Conservation (phyloP, 2,329 filamentous ascomycete genomes). For the Clarireedia homoeocarpa region DNA sequence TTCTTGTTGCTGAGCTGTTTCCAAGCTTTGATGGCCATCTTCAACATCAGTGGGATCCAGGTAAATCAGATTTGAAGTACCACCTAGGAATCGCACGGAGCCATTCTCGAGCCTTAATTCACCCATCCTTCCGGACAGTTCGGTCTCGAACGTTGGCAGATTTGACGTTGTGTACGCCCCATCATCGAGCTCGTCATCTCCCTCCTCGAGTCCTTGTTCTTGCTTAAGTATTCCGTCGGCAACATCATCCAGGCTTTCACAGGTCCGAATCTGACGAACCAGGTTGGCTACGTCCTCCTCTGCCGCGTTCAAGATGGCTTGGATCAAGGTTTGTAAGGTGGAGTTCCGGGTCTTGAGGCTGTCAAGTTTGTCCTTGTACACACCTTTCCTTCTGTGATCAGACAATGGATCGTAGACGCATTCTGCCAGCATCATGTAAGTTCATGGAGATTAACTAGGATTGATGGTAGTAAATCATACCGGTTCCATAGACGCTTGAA, state of each 20-base stretch:
- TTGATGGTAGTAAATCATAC: constrained; percentile 16
- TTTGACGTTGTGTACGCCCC: constrained; percentile 34
- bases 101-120: constrained; percentile 83
- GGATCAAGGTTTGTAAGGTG: constrained; percentile 85
- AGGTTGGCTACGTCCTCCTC: constrained; percentile 79
- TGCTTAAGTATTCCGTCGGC: constrained; percentile 28
- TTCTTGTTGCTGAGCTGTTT: constrained; percentile 36
- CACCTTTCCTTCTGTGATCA: constrained; percentile 91
- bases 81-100: constrained; percentile 83
- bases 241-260: constrained; percentile 46
- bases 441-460: background rate
- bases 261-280: constrained; percentile 80
- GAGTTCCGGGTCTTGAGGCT: constrained; percentile 79
- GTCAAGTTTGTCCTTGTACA: constrained; percentile 91
- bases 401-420: constrained; percentile 95
- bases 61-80: constrained; percentile 89
- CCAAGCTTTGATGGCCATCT: constrained; percentile 23
- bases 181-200: constrained; percentile 37
- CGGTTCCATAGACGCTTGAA: constrained; percentile 79
- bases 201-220: constrained; percentile 27
- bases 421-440: constrained; percentile 34
- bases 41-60: constrained; percentile 45
- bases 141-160: constrained; percentile 52
- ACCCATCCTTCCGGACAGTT: constrained; percentile 88
- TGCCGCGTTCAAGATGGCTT: constrained; percentile 83